Base-by-base conservation (phyloP, 139 green algal genomes). In the Chlamydomonas asymmetrica region DNA sequence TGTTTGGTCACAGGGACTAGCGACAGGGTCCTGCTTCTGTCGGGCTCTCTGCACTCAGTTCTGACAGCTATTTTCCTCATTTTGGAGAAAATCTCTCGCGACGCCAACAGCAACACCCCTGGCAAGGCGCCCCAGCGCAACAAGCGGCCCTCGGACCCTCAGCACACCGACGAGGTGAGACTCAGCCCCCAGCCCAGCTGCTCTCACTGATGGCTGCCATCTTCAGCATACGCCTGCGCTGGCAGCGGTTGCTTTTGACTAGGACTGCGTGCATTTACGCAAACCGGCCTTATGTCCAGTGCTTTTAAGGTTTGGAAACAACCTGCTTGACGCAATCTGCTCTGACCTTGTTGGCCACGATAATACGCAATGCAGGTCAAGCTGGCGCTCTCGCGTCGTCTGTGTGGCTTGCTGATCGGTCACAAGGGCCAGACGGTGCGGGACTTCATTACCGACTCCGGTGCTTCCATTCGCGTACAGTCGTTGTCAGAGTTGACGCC, bases 21-120 rank as follows among this genome's bases (percentile, higher is more conserved):
- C 74, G 95, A 96, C 50, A 88, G 92, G 25, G 95, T 98, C 32
- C 71, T 98, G n/a, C 72, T 90, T 63, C 74, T 90, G 35, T 82
- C 73, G 9, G 87, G 87, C 35, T 82, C 85, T 13, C 81, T 92
- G 29, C 87, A 92, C 72, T 82, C 80, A 25, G 87, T 92, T 54
- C 78, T 92, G 60, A 92, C 87, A 3, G 83, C 85, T 32, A 82
- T 92, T 32, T 90, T 89, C 70, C 75, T 92, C 7, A 88, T 92
- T 27, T 73, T 92, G 45, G 87, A 90, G 75, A 92, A 92, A 66
- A 72, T 92, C 49, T 73, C 75, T 9, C 77, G 77, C 20, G 77
- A 83, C 59, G 38, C 25, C 2, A 73, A 57, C 54, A 62, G 48
- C 2, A 71, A 43, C 61, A 40, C 34, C 27, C n/a, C 56, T 41